Evolutionary conservation across 2,329 filamentous ascomycete genomes (phyloP), one percentile per base, ranked within the genome.

Genomic region (Pseudocercospora ulei): DNA sequence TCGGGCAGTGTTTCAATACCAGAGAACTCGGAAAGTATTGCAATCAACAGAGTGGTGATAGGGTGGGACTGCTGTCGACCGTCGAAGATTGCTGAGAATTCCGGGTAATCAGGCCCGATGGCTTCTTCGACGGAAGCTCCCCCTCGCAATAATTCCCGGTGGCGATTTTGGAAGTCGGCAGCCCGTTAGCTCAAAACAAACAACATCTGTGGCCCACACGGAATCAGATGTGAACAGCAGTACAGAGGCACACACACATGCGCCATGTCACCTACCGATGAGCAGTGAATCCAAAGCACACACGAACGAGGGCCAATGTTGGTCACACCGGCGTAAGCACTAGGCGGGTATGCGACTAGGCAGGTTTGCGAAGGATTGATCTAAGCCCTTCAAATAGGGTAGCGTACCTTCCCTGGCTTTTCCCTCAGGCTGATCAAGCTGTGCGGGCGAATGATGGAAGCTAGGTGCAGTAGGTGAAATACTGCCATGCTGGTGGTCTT

Each of bases 1-100:
- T 93, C 85, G 0, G 86, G 85, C 0, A 92, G 69, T n/a, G 70
- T 71, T 3, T 72, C 74, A 18, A 94, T 76, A 51, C 82, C 78
- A 0, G 85, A 83, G 52, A 93, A 92, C n/a, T 80, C 84, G 47
- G 74, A 70, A 7, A 93, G 67, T 42, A 93, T 85, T 59, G 92
- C 84, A 26, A 82, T 87, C 56, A 92, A 83, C 8, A 93, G 73
- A 49, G 83, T 83, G 4, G 83, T 88, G 1, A 93, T 67, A 1
- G 83, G 83, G 54, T 93, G 84, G 20, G 16, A 23, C 19, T 29
- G 29, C 16, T 28, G 20, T 20, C 41, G 71, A 5, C 82, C 81
- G 55, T 88, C 83, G 24, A 88, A 71, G 3, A 93, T 70, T 1
- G 80, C 82, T 0, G 78, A 79, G 40, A 92, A 81, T 41, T 79